phyloP scores from a whole-genome alignment of 2,329 filamentous ascomycete species.

The Neonectria sp. region DNA sequence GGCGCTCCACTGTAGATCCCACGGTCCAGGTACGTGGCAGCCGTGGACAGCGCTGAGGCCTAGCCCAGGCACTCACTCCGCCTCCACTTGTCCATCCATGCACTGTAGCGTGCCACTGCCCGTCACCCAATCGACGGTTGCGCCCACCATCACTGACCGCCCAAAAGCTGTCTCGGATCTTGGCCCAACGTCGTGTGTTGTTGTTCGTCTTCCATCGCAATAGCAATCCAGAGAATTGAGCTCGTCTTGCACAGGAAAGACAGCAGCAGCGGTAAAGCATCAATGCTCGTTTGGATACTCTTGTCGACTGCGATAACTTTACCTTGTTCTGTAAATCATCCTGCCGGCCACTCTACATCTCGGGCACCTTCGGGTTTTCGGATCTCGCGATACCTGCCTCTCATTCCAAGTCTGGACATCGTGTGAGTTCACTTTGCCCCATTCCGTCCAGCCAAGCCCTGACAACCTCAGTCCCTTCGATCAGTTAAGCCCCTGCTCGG shows the following conservation, averaged over 20 bases:
- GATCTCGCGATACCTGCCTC: constrained; percentile 11
- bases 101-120: constrained; percentile 21
- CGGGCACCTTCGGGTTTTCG: not conserved
- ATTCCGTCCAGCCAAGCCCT: constrained; percentile 1
- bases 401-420: not conserved
- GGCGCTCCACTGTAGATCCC: constrained; percentile 6
- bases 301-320: not conserved
- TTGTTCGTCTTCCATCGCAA: not conserved
- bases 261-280: not conserved
- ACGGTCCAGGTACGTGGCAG: not conserved
- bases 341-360: not conserved
- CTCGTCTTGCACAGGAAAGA: not conserved
- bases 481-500: not conserved
- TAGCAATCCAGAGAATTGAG: not conserved
- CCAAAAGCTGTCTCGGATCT: constrained; percentile 41
- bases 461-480: not conserved
- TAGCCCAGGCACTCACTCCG: not conserved
- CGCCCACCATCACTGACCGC: constrained; percentile 39
- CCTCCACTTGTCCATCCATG: constrained; percentile 2
- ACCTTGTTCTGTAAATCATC: not conserved
- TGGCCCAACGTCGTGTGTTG: constrained; percentile 37
- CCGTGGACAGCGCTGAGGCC: not conserved
- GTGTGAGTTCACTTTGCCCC: not conserved
- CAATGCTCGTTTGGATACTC: not conserved
- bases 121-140: constrained; percentile 17